Evolutionary conservation across 192 early-diverging fungal genomes (phyloP), one percentile per base, ranked within the genome.

Genomic region (Obelidium mucronatum): DNA sequence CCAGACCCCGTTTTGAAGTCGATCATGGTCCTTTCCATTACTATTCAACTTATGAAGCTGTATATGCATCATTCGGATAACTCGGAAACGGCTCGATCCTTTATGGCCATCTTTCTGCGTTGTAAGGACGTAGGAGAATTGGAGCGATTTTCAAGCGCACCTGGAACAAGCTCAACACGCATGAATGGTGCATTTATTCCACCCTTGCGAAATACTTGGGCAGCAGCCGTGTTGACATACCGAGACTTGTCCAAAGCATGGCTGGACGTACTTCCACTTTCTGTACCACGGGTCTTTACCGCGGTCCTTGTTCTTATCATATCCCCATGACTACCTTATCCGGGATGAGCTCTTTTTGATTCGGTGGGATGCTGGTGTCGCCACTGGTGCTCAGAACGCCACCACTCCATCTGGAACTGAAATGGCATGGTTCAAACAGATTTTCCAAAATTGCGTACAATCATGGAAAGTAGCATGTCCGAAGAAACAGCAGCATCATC

Each of bases 261-360:
- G 72, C 59, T 74, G 17, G 62, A n/a, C 62, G 17, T 74, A 74
- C 40, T 30, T 74, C 4, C 72, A 74, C 40, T 44, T 74, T 11
- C n/a, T 62, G 22, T 74, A 74, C 59, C 40, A 74, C 40, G 72
- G 72, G 17, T 8, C 35, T 26, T 13, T 74, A 1, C 72, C 72
- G 39, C 8, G 4, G 19, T 2, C 24, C 26, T 26, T 74, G 22
- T 74, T 74, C 33, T 28, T 26, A 22, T 13, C 55, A 19, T 63
- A 74, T 33, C 72, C 72, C 22, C 35, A 74, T 39, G 40, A 63
- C 56, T 44, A 44, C 48, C 33, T 74, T 0, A 11, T 74, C 13
- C 56, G 72, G 22, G 28, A 37, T 2, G 58, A 74, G 31, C 62
- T 30, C 30, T 74, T 74, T 48, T 19, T 60, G 17, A 62, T 74